Evolutionary conservation across 106 monocot genomes (phyloP).

Genomic region (Dendrobium officinale): DNA sequence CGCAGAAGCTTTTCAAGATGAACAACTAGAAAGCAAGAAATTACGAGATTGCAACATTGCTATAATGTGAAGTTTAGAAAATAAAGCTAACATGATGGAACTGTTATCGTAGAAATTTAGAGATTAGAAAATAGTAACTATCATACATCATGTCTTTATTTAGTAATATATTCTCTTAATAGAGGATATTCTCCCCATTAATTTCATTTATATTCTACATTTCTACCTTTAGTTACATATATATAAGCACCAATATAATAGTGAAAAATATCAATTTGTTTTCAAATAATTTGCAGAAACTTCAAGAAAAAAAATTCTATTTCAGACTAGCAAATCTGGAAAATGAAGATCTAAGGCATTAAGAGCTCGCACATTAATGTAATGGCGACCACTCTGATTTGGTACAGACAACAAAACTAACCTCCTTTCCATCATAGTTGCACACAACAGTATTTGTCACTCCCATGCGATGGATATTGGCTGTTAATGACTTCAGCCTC

Average conservation of each 20-base stretch:
- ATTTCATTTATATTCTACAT: not conserved
- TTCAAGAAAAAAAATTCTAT: not conserved
- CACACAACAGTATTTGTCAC: conserved; percentile 84
- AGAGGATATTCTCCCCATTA: not conserved
- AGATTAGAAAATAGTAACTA: not conserved
- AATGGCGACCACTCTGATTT: not conserved
- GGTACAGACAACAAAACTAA: conserved; percentile 19
- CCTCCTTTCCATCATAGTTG: conserved; percentile 99
- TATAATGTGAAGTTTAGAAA: not conserved
- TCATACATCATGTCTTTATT: not conserved
- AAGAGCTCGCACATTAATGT: not conserved
- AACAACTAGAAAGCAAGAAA: not conserved
- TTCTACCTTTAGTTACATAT: not conserved
- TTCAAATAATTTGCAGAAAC: not conserved
- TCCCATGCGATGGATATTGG: conserved; percentile 93
- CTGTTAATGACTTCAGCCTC: conserved; percentile 67
- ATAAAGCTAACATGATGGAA: not conserved
- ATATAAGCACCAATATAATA: not conserved
- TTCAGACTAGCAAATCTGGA: not conserved
- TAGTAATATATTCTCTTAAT: not conserved
- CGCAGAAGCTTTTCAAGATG: not conserved
- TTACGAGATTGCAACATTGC: not conserved
- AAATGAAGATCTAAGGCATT: not conserved
- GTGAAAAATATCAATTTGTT: not conserved
- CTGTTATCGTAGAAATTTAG: not conserved